Conservation (phyloP, 352 stramenopile genomes). For the Aphanomyces astaci region DNA sequence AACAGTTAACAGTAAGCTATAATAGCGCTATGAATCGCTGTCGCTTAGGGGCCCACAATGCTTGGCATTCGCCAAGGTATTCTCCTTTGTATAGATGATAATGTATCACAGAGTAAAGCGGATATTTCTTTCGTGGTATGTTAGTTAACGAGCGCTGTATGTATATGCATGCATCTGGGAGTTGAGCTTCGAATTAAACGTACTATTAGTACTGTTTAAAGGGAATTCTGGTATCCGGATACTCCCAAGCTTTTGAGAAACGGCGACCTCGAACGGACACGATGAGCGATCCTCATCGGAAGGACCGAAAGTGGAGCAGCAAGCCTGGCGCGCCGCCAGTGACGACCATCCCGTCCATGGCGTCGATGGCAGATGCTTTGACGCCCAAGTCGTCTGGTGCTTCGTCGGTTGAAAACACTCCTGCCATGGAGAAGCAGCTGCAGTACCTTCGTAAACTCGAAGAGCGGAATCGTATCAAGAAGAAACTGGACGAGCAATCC, state of each 20-base stretch:
- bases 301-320: not conserved
- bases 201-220: too few relatives aligned
- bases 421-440: constrained; percentile 50
- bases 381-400: too few relatives aligned
- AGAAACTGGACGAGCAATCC: constrained; percentile 54
- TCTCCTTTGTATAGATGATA: too few relatives aligned
- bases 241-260: not conserved
- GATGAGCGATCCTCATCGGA: constrained; percentile 2
- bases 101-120: too few relatives aligned
- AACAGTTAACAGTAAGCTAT: too few relatives aligned
- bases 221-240: not conserved
- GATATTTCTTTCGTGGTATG: too few relatives aligned
- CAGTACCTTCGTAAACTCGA: constrained; percentile 82
- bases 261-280: constrained; percentile 1
- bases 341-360: not conserved
- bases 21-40: too few relatives aligned
- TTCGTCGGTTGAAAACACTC: not conserved
- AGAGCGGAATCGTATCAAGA: constrained; percentile 73
- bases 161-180: too few relatives aligned
- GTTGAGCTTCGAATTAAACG: too few relatives aligned
- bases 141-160: too few relatives aligned
- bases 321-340: not conserved
- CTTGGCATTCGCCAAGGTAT: too few relatives aligned
- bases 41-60: too few relatives aligned
- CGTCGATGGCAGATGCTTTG: not conserved